phyloP scores from a whole-genome alignment of 2,329 filamentous ascomycete species.

The Colletotrichum nymphaeae region DNA sequence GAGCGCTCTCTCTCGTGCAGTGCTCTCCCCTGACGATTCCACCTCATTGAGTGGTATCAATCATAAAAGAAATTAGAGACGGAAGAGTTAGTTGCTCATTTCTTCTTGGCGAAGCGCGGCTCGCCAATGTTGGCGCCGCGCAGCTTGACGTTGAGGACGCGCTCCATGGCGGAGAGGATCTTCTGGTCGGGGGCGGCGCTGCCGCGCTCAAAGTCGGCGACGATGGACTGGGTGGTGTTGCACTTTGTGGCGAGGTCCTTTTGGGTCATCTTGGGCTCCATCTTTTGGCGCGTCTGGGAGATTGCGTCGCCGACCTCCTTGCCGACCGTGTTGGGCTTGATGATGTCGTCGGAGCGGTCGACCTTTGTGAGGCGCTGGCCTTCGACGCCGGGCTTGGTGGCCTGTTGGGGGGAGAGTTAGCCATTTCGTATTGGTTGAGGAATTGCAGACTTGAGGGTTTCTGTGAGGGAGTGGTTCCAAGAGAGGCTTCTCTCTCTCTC shows the following conservation, averaged over 20 bases:
- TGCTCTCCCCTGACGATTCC: not conserved
- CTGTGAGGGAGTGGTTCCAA: not conserved
- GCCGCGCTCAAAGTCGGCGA: conserved; percentile 89
- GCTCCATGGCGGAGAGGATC: conserved; percentile 81
- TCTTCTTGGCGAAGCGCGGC: conserved; percentile 84
- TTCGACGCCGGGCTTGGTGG: conserved; percentile 71
- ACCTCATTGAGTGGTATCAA: not conserved
- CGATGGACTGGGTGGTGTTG: conserved; percentile 84
- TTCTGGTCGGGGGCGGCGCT: conserved; percentile 85
- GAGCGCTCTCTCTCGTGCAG: conserved; percentile 6
- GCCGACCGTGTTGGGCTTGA: conserved; percentile 95
- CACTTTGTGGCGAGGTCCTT: conserved; percentile 87
- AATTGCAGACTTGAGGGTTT: too few relatives aligned
- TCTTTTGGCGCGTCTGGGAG: conserved; percentile 79
- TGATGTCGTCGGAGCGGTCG: conserved; percentile 95
- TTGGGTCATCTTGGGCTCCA: conserved; percentile 96
- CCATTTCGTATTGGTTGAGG: too few relatives aligned
- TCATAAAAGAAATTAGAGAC: not conserved
- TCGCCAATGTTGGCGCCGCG: conserved; percentile 86
- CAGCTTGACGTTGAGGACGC: conserved; percentile 88
- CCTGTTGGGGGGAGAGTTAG: conserved; percentile 45
- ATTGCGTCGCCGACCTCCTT: conserved; percentile 85
- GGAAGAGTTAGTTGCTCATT: conserved; percentile 44
- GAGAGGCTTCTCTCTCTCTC: too few relatives aligned
- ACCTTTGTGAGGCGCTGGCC: conserved; percentile 98